phyloP scores from a whole-genome alignment of 1,139 yeast genomes.

The Saccharomycopsis hybrid region DNA sequence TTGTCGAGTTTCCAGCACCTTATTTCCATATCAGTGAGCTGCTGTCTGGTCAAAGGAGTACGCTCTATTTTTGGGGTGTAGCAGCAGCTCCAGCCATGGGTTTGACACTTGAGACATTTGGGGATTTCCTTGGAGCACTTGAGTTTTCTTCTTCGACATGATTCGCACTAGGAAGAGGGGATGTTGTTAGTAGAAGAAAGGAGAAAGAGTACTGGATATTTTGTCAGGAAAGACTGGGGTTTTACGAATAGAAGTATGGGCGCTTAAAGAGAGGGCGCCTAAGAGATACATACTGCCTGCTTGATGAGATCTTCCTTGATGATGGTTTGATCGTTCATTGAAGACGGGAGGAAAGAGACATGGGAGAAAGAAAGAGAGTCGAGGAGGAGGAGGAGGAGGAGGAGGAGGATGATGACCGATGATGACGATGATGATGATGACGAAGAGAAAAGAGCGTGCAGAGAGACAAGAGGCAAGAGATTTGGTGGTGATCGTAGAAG shows the following conservation, averaged over 20 bases:
- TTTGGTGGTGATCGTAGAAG: no score
- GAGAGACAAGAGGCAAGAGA: no score
- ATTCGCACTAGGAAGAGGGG: constrained; percentile 34
- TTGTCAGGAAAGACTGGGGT: neutral
- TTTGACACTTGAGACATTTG: constrained; percentile 67
- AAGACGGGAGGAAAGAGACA: neutral
- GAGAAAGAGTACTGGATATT: neutral
- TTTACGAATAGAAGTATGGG: neutral
- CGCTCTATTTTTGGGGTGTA: constrained; percentile 75
- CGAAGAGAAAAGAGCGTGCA: no score
- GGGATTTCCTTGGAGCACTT: constrained; percentile 68
- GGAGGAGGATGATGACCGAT: no score
- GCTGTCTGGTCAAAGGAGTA: constrained; percentile 77
- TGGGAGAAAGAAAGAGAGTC: no score
- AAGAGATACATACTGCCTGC: constrained; percentile 26
- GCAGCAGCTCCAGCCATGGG: constrained; percentile 67
- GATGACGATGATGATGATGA: no score
- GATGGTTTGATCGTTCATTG: neutral
- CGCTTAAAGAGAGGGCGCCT: neutral
- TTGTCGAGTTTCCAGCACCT: constrained; percentile 51
- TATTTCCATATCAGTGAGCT: constrained; percentile 69
- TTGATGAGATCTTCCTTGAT: constrained; percentile 24
- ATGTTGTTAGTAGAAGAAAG: neutral
- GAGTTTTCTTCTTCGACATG: constrained; percentile 43
- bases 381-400: no score